A percentile compares a stretch with the other conserved stretches of the same genome.
These are phyloP conservation scores for Clathrospora elynae DNA, from an alignment of 2,329 filamentous ascomycete species.

Conservation along the genomic window DNA sequence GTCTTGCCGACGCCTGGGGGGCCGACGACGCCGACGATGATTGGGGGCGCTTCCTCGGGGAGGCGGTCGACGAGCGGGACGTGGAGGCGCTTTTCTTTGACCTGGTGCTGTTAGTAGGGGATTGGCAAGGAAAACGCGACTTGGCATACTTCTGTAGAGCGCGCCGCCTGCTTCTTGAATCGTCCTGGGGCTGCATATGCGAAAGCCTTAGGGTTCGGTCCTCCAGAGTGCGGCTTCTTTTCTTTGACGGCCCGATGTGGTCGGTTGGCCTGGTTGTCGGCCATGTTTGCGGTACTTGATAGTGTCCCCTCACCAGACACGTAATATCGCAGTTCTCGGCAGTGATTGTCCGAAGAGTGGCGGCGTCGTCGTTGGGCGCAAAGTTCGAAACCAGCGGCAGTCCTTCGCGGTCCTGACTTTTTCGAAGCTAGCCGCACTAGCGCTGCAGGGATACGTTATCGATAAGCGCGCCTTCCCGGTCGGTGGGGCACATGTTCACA, in stretches of 20 bases:
- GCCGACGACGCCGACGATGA: conserved; percentile 91
- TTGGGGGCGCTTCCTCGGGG: conserved; percentile 91
- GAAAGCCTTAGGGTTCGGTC: conserved; percentile 88
- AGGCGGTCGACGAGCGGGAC: conserved; percentile 95
- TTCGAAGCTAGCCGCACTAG: conserved; percentile 39
- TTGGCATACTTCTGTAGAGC: conserved; percentile 68
- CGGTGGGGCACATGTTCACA: conserved; percentile 21
- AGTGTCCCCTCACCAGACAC: conserved; percentile 1
- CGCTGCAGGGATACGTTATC: conserved; percentile 40
- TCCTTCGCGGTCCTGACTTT: conserved; percentile 23
- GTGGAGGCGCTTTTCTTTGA: conserved; percentile 95
- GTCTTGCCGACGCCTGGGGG: conserved; percentile 95
- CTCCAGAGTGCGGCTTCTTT: conserved; percentile 76
- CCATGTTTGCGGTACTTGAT: conserved; percentile 43
- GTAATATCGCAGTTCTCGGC: not conserved
- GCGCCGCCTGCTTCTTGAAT: conserved; percentile 73
- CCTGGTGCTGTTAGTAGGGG: conserved; percentile 54
- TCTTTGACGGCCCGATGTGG: conserved; percentile 86
- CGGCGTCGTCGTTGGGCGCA: conserved; percentile 12
- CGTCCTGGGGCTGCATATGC: conserved; percentile 81
- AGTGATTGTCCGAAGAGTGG: too few species aligned
- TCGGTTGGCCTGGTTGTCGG: conserved; percentile 76
- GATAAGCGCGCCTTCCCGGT: conserved; percentile 33
- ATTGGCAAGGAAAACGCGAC: not conserved
- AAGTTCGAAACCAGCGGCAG: conserved; percentile 10